phyloP scores from a whole-genome alignment of 176 grass and related monocot genomes.

The Coix lacrymajobi region DNA sequence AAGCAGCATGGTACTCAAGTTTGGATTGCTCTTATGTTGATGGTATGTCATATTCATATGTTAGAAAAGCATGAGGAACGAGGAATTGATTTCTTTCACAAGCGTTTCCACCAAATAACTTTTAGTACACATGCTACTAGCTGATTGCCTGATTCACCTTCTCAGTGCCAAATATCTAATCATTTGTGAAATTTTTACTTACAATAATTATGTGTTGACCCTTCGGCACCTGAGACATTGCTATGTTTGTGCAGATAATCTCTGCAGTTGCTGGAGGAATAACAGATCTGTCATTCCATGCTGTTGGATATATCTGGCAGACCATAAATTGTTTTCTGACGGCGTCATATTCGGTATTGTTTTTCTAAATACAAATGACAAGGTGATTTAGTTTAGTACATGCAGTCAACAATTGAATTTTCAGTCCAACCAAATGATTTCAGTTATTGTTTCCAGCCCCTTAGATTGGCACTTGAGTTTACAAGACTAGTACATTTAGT shows the following conservation, averaged over 20 bases:
- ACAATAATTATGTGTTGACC: neutral
- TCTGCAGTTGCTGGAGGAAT: slow-evolving; percentile 85
- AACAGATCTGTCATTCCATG: slow-evolving; percentile 90
- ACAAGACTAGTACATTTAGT: neutral
- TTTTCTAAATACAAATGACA: neutral
- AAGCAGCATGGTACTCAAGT: slow-evolving; percentile 82
- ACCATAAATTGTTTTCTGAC: slow-evolving; percentile 89
- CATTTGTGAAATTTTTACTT: neutral
- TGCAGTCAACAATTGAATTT: neutral
- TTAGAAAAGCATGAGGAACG: neutral
- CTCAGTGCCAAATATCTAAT: neutral
- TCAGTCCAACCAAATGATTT: neutral
- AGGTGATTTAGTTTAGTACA: neutral
- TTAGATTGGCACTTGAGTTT: neutral
- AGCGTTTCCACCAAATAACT: neutral
- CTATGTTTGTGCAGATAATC: slow-evolving; percentile 67
- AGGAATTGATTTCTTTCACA: neutral
- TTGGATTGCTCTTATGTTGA: slow-evolving; percentile 80
- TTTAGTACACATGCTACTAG: neutral
- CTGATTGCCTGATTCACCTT: neutral
- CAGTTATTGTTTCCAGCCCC: neutral
- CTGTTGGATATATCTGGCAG: slow-evolving; percentile 78
- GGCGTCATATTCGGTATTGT: slow-evolving; percentile 92
- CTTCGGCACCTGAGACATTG: neutral
- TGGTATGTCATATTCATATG: slow-evolving; percentile 53